These are phyloP conservation scores for Serendipita sp. DNA, from an alignment of 768 basidiomycete species.

Conservation along the genomic window DNA sequence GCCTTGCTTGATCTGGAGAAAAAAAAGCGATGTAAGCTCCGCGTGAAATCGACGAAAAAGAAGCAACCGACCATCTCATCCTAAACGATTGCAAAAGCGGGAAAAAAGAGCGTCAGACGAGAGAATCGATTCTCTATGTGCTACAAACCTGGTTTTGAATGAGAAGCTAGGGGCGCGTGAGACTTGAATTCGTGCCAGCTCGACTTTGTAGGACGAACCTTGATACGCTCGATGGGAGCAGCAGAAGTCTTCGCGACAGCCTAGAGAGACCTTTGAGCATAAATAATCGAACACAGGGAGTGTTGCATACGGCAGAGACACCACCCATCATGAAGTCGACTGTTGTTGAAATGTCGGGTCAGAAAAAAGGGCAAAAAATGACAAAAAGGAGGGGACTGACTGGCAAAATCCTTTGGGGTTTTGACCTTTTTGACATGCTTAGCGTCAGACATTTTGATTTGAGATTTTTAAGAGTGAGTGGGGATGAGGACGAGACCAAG, in stretches of 20 bases:
- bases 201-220: slow-evolving; percentile 22
- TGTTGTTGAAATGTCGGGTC: slow-evolving; percentile 18
- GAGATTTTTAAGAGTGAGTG: slow-evolving; percentile 16
- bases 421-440: slow-evolving; percentile 52
- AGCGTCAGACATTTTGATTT: slow-evolving; percentile 56
- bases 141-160: slow-evolving; percentile 65
- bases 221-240: slow-evolving; percentile 99
- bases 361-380: background rate
- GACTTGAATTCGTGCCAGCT: background rate
- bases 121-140: background rate
- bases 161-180: slow-evolving; percentile 34
- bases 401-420: slow-evolving; percentile 78
- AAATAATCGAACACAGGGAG: background rate
- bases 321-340: slow-evolving; percentile 95
- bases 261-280: slow-evolving; percentile 23
- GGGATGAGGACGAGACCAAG: slow-evolving; percentile 36
- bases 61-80: slow-evolving; percentile 83
- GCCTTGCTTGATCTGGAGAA: slow-evolving; percentile 86
- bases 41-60: slow-evolving; percentile 4
- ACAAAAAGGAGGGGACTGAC: slow-evolving; percentile 26
- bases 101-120: background rate
- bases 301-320: slow-evolving; percentile 62
- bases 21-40: slow-evolving; percentile 4
- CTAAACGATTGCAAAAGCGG: slow-evolving; percentile 13
- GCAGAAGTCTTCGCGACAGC: slow-evolving; percentile 98